Percentiles rank a stretch among this genome's conserved stretches.
phyloP scores from a whole-genome alignment of 345 rosid genomes.

The Ricinus communis region DNA sequence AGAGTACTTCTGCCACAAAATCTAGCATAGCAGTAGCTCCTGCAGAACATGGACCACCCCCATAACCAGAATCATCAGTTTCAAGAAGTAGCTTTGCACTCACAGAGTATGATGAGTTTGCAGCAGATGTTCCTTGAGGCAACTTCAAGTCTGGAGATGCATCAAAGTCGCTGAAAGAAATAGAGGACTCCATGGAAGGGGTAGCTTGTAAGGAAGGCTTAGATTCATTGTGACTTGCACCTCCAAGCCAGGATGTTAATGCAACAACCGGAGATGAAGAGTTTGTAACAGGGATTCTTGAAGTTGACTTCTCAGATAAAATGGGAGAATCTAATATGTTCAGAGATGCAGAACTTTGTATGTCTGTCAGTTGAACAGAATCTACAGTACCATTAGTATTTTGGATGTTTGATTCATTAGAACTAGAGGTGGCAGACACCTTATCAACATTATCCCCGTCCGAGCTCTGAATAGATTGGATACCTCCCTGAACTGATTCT shows the following conservation, averaged over 20 bases:
- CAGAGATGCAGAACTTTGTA: conserved; percentile 66
- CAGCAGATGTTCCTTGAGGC: conserved; percentile 56
- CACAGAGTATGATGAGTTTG: conserved; percentile 54
- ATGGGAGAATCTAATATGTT: conserved; percentile 64
- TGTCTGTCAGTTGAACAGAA: conserved; percentile 51
- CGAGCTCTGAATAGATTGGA: conserved; percentile 42
- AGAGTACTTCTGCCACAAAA: conserved; percentile 95
- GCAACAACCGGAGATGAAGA: conserved; percentile 75
- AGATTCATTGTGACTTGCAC: conserved; percentile 54
- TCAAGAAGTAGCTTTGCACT: conserved; percentile 74
- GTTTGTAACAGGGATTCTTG: conserved; percentile 52
- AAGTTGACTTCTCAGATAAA: conserved; percentile 74
- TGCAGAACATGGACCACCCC: conserved; percentile 99
- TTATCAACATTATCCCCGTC: conserved; percentile 50
- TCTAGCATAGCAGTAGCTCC: conserved; percentile 95
- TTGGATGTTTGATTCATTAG: conserved; percentile 48
- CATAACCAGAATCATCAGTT: conserved; percentile 91
- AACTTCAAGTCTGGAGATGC: conserved; percentile 62
- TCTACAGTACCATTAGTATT: conserved; percentile 36
- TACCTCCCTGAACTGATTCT: conserved; percentile 46
- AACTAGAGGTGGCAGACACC: conserved; percentile 51
- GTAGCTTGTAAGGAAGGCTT: conserved; percentile 45
- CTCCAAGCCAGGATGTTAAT: conserved; percentile 80
- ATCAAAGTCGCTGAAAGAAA: conserved; percentile 66
- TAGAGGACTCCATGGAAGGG: conserved; percentile 68